phyloP scores from a whole-genome alignment of 2,329 filamentous ascomycete species.

The Magnaporthales sp. region DNA sequence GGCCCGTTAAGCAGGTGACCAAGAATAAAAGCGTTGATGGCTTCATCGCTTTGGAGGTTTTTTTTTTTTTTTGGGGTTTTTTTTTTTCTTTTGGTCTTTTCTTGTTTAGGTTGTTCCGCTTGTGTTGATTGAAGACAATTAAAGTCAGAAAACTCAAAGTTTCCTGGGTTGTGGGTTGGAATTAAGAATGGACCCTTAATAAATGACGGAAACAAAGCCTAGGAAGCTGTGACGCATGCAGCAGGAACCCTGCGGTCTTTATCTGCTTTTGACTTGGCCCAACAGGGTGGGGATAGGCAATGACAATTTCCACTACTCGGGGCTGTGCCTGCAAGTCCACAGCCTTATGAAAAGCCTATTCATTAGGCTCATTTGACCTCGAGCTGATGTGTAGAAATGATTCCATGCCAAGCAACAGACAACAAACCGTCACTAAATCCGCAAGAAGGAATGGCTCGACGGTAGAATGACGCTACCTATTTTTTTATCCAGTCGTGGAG shows the following conservation, averaged over 20 bases:
- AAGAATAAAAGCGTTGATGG: constrained; percentile 4
- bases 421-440: neutral
- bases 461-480: neutral
- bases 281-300: neutral
- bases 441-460: too few relatives aligned
- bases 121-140: neutral
- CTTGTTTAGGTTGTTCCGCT: neutral
- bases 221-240: too few relatives aligned
- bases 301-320: neutral
- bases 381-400: neutral
- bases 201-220: neutral
- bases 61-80: neutral
- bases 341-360: neutral
- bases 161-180: neutral
- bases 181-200: neutral
- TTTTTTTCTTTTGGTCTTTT: neutral
- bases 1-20: constrained; percentile 8
- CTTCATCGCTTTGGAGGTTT: constrained; percentile 9
- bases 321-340: neutral
- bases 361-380: neutral
- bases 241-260: neutral
- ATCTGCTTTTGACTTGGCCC: neutral
- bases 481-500: neutral
- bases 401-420: neutral
- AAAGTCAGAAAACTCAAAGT: too few relatives aligned